Evolutionary conservation across 495 filamentous ascomycete genomes (phyloP).

Genomic region (Baudoinia panamericana): DNA sequence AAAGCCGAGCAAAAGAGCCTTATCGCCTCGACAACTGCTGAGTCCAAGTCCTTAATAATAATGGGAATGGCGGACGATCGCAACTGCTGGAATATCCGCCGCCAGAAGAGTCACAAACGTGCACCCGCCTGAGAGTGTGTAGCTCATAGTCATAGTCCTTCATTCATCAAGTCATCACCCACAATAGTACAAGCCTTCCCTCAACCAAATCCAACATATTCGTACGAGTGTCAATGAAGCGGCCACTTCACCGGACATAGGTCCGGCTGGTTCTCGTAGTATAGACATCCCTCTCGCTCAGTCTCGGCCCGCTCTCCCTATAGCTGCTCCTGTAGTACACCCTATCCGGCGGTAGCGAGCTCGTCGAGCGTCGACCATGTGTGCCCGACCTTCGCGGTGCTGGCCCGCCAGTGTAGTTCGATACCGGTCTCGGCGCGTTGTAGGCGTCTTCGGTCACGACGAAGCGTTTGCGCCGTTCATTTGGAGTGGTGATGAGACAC

Average conservation of each 20-base stretch:
- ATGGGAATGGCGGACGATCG: no score
- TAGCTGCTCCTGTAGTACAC: slow-evolving; percentile 6
- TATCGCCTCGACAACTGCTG: no score
- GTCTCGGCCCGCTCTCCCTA: not conserved
- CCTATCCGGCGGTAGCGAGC: slow-evolving; percentile 4
- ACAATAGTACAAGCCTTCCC: no score
- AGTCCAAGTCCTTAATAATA: no score
- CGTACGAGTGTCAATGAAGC: no score
- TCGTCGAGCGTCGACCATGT: not conserved
- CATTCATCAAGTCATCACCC: no score
- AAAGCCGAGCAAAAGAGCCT: no score
- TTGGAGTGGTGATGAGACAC: slow-evolving; percentile 6
- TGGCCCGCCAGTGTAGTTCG: slow-evolving; percentile 14
- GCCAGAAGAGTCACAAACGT: no score
- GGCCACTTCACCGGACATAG: slow-evolving; percentile 13
- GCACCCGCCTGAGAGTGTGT: no score
- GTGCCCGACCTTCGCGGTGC: not conserved
- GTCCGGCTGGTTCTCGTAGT: slow-evolving; percentile 11
- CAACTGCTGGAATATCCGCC: no score
- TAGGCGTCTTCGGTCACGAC: slow-evolving; percentile 1
- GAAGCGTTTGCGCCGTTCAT: not conserved
- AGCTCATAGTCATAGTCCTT: no score
- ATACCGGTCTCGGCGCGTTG: slow-evolving; percentile 10
- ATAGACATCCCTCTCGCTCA: slow-evolving; percentile 2
- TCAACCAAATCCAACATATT: no score